Base-by-base conservation (phyloP, 176 grass and related monocot species). In the Hsuehochloa calcarea region DNA sequence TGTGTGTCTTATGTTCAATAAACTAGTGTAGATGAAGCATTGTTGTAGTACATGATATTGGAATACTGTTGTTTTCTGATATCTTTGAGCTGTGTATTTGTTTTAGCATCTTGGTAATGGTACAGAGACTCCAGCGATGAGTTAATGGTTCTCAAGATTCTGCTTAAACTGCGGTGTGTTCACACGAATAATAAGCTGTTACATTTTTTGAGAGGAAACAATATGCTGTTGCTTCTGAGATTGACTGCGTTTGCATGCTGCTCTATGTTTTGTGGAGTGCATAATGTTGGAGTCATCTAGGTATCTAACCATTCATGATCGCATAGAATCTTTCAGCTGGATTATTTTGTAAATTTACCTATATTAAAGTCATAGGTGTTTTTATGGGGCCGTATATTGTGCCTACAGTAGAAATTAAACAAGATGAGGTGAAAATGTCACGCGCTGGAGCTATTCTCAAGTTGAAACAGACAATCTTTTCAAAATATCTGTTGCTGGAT, bases 1-100 rank as follows among this genome's bases (percentile, higher is more conserved):
- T 56, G 35, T 66, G 20, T 51, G 67, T 29, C 25, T 41, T 64
- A 34, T 68, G 31, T 76, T 63, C 52, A 77, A 54, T 86, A 90
- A 88, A 35, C 13, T 81, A 64, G 70, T 50, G 49, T 14, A 56
- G 52, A 64, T 64, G 52, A 70, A 64, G 44, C 4, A 10, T 64
- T 81, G 3, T 34, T 80, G 38, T 62, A 41, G 51, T 71, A 49
- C 46, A 15, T 49, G 46, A 14, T 49, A 49, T 49, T 49, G 46
- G 46, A 49, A 13, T 49, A 49, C 46, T 49, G 13, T 49, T 49
- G 13, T 15, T 15, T 5, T 49, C 46, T 49, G 46, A 49, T 49
- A 49, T 49, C 46, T 15, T 75, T 59, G 61, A 38, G 22, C 6
- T 10, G 16, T 34, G 27, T 37, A 75, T 23, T 12, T 75, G 20